Conservation (phyloP, 2,329 filamentous ascomycete species). For the Fusarium sp. region DNA sequence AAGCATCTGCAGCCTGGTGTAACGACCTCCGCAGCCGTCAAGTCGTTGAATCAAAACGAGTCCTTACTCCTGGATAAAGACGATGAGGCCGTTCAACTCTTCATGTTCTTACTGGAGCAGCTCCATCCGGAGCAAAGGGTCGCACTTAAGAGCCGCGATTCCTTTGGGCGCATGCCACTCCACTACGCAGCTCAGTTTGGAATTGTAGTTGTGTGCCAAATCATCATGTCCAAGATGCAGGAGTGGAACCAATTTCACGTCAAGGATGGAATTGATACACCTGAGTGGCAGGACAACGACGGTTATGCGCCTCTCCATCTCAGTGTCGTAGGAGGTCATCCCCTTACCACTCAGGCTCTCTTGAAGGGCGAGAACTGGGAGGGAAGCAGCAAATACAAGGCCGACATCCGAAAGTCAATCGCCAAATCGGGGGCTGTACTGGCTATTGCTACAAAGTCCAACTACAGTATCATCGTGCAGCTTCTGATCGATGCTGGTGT, state of each 20-base stretch:
- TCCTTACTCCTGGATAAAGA: slow-evolving; percentile 73
- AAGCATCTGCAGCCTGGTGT: slow-evolving; percentile 86
- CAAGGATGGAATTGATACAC: slow-evolving; percentile 85
- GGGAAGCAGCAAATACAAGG: slow-evolving; percentile 71
- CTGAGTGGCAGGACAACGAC: slow-evolving; percentile 91
- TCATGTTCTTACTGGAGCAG: slow-evolving; percentile 72
- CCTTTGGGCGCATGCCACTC: slow-evolving; percentile 84
- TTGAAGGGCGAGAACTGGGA: slow-evolving; percentile 85
- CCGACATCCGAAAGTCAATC: slow-evolving; percentile 74
- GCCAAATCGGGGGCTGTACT: slow-evolving; percentile 90
- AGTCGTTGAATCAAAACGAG: slow-evolving; percentile 74
- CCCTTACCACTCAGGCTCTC: slow-evolving; percentile 83
- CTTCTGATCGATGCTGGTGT: slow-evolving; percentile 91
- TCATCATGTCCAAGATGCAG: slow-evolving; percentile 90
- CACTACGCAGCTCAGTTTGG: slow-evolving; percentile 97
- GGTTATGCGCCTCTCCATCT: slow-evolving; percentile 92
- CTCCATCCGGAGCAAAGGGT: slow-evolving; percentile 75
- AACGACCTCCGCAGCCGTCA: slow-evolving; percentile 71
- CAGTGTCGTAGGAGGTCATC: slow-evolving; percentile 90
- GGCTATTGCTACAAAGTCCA: slow-evolving; percentile 87
- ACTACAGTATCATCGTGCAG: slow-evolving; percentile 85
- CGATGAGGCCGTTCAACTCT: slow-evolving; percentile 80
- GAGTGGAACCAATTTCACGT: slow-evolving; percentile 90
- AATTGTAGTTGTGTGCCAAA: slow-evolving; percentile 88
- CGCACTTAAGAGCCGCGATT: slow-evolving; percentile 77